These are phyloP conservation scores for Termitomyces sp. DNA, from an alignment of 768 basidiomycete genomes.

Conservation along the genomic window DNA sequence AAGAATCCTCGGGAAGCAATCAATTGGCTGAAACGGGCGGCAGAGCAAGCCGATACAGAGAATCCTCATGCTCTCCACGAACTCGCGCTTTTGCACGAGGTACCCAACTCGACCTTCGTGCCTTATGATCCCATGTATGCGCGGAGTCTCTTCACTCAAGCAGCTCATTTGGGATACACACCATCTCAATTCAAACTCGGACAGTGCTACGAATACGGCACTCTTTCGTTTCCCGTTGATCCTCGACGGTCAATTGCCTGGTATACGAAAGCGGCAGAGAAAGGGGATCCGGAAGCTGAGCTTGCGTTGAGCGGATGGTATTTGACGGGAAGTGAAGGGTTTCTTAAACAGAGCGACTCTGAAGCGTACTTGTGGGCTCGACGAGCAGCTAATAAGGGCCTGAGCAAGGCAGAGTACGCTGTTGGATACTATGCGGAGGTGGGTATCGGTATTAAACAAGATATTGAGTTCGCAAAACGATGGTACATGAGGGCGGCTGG, in stretches of 20 bases:
- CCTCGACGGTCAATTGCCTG: conserved; percentile 93
- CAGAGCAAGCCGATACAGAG: conserved; percentile 95
- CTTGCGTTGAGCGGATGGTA: conserved; percentile 98
- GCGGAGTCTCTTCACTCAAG: conserved; percentile 81
- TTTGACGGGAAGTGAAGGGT: conserved; percentile 90
- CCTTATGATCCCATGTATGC: conserved; percentile 79
- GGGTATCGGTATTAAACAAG: conserved; percentile 95
- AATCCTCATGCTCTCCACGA: conserved; percentile 98
- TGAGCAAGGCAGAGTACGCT: conserved; percentile 97
- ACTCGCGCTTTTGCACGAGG: conserved; percentile 83
- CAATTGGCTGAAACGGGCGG: conserved; percentile 91
- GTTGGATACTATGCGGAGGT: conserved; percentile 98
- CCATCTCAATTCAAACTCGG: conserved; percentile 95
- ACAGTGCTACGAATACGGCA: conserved; percentile 91
- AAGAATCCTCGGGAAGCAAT: conserved; percentile 89
- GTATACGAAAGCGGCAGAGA: conserved; percentile 98
- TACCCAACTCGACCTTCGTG: conserved; percentile 59
- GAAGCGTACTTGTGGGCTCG: conserved; percentile 99
- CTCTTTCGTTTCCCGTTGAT: conserved; percentile 85
- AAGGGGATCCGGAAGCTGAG: conserved; percentile 92
- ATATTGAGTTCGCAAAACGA: conserved; percentile 90
- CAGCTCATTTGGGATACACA: conserved; percentile 90
- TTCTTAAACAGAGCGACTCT: conserved; percentile 94
- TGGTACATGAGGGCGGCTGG: conserved; percentile 99
- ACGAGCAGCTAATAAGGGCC: conserved; percentile 91